Evolutionary conservation across 352 stramenopile genomes (phyloP).

Genomic region (Phytophthora syringae): DNA sequence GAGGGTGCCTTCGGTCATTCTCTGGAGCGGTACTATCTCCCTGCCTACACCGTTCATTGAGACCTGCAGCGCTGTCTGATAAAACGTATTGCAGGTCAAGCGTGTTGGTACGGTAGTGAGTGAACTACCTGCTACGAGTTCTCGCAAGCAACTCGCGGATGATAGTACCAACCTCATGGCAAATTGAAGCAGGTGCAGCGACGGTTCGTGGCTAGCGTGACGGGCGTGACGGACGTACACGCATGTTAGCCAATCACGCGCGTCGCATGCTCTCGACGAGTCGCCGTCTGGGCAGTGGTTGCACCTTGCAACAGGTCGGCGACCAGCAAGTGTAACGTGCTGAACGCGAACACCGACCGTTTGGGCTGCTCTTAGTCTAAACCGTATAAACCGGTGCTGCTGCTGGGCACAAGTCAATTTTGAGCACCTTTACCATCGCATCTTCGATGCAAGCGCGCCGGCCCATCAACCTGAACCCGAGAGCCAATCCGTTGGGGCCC

Average conservation of each 20-base stretch:
- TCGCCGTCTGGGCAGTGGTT: slow-evolving; percentile 20
- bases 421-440: neutral
- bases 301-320: too few relatives aligned
- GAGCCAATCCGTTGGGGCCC: neutral
- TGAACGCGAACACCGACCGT: slow-evolving; percentile 16
- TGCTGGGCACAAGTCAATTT: too few relatives aligned
- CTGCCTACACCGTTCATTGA: too few relatives aligned
- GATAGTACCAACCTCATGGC: slow-evolving; percentile 25
- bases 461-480: slow-evolving; percentile 32
- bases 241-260: slow-evolving; percentile 29
- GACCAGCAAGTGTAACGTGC: too few relatives aligned
- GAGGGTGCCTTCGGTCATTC: too few relatives aligned
- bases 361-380: neutral
- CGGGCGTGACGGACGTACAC: slow-evolving; percentile 73
- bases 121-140: too few relatives aligned
- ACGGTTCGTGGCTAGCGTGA: slow-evolving; percentile 53
- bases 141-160: neutral
- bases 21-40: too few relatives aligned
- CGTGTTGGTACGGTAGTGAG: too few relatives aligned
- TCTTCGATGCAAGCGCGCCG: slow-evolving; percentile 2
- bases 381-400: too few relatives aligned
- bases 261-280: slow-evolving; percentile 14
- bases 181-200: slow-evolving; percentile 24
- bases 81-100: too few relatives aligned
- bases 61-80: too few relatives aligned